phyloP scores from a whole-genome alignment of 1,284 basidiomycete genomes.

The Athelia psychrophila region DNA sequence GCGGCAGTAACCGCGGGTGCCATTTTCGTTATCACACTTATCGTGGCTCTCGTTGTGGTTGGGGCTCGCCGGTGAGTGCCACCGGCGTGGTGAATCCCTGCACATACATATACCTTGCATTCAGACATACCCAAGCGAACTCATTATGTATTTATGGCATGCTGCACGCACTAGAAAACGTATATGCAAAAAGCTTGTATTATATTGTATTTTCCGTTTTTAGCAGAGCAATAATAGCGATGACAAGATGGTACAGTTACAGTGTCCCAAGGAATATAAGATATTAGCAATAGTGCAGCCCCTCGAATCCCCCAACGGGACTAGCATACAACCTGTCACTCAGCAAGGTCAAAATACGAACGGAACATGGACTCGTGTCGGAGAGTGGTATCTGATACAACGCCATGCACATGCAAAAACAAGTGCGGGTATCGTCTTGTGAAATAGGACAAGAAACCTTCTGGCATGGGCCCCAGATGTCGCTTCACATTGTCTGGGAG shows the following conservation, averaged over 20 bases:
- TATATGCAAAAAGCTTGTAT: neutral
- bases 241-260: neutral
- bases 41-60: neutral
- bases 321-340: conserved; percentile 25
- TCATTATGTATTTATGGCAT: neutral
- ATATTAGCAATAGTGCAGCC: too few species aligned
- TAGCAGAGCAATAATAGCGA: neutral
- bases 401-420: conserved; percentile 89
- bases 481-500: conserved; percentile 87
- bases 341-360: conserved; percentile 74
- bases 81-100: too few species aligned
- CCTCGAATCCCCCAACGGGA: too few species aligned
- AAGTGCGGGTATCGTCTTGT: conserved; percentile 88
- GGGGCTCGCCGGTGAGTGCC: neutral
- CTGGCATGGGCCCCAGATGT: conserved; percentile 86
- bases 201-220: neutral
- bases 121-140: neutral
- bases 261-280: too few species aligned
- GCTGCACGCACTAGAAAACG: neutral
- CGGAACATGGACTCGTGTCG: conserved; percentile 83
- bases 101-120: neutral
- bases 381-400: conserved; percentile 68
- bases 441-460: conserved; percentile 92
- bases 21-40: neutral
- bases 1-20: neutral